phyloP scores from a whole-genome alignment of 768 basidiomycete species.

The Tricholomella constricta region DNA sequence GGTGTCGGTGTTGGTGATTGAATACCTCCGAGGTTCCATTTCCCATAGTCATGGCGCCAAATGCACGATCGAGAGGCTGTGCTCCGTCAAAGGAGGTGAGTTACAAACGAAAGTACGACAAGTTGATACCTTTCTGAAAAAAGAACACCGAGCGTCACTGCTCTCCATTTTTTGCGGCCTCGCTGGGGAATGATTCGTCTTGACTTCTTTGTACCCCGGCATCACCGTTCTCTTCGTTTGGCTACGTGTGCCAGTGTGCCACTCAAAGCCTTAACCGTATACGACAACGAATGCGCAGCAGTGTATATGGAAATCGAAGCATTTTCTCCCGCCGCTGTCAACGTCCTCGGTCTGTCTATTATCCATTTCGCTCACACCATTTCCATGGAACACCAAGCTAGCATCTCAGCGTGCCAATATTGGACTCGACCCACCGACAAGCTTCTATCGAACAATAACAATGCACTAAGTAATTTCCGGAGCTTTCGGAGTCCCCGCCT shows the following conservation, averaged over 20 bases:
- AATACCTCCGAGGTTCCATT: neutral
- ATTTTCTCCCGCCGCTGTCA: neutral
- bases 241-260: neutral
- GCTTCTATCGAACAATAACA: neutral
- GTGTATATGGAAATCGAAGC: neutral
- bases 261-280: neutral
- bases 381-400: neutral
- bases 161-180: neutral
- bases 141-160: neutral
- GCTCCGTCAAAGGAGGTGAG: constrained; percentile 3
- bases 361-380: neutral
- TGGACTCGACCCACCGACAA: neutral
- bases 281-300: neutral
- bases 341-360: neutral
- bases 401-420: too few species aligned
- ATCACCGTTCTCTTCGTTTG: too few species aligned
- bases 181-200: too few species aligned
- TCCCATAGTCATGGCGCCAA: neutral
- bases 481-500: constrained; percentile 6
- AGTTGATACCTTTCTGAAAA: neutral
- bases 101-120: neutral
- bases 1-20: neutral
- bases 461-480: constrained; percentile 2
- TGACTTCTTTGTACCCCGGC: too few species aligned
- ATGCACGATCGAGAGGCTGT: constrained; percentile 4